Base-by-base conservation (phyloP, 768 basidiomycete species). In the Termitomyces eurrhizus region DNA sequence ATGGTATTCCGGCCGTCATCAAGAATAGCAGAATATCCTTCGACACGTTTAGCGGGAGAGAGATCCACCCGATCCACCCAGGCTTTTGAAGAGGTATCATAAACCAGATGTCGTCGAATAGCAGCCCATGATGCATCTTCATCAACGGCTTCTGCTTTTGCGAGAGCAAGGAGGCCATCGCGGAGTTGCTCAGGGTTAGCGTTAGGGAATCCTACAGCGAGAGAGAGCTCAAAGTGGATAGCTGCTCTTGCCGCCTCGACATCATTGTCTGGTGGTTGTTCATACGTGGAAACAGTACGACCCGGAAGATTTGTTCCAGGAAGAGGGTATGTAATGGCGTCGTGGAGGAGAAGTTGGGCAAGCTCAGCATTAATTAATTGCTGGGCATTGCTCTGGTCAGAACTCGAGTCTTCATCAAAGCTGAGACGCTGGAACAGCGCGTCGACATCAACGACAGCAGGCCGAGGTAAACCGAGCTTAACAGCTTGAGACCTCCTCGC, bases 221-320 rank as follows among this genome's bases (percentile, higher is more conserved):
- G 75, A 0, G 92, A 94, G 13, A 98, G 81, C 70, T 98, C 96
- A 3, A 79, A 70, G 67, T 95, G 90, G 35, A 99, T 84, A 24
- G 82, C 81, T 0, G 74, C 71, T 65, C 85, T 89, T 2, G 97
- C 96, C 9, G 73, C 74, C 7, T 82, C 82, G 24, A 98, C 76
- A 35, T 83, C 82, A 1, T 86, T 86, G 70, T 98, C 95, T 24
- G 82, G 78, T n/a, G 96, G 93, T 26, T 86, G 80, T 32, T 80
- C 78, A 62, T 95, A 93, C 0, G 69, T 68, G 16, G 92, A 93
- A 26, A 79, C 76, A 0, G 86, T 84, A 13, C 86, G 82, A 7
- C 94, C 93, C 7, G 93, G 83, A 39, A 83, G 80, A 26, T 82
- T 81, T 11, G 94, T 95, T 2, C 97, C 97, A 11, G 95, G 93